Evolutionary conservation across 345 rosid species (phyloP).

Genomic region (Sisymbrium irio): DNA sequence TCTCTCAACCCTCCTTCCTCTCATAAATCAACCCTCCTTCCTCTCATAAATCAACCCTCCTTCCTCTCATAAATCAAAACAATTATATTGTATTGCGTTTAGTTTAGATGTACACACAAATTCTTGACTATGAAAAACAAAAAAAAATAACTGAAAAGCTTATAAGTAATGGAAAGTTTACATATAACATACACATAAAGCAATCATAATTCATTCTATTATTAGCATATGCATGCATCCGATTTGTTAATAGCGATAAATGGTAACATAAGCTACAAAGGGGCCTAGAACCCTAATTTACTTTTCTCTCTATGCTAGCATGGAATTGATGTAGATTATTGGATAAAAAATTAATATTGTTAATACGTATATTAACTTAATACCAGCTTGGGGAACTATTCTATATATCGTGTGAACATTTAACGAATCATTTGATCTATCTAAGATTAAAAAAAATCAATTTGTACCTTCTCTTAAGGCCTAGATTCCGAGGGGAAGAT

Average conservation of each 20-base stretch:
- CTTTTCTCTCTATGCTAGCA: neutral
- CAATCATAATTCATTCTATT: slow-evolving; percentile 9
- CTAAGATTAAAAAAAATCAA: neutral
- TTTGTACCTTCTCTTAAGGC: slow-evolving; percentile 77
- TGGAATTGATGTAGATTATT: slow-evolving; percentile 1
- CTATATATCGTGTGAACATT: neutral
- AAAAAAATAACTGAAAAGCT: neutral
- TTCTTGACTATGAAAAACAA: neutral
- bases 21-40: no score
- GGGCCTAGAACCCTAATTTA: slow-evolving; percentile 27
- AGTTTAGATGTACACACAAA: neutral
- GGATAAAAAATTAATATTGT: neutral
- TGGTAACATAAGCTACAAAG: slow-evolving; percentile 7
- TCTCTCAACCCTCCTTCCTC: slow-evolving; percentile 31
- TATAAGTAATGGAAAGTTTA: neutral
- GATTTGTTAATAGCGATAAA: neutral
- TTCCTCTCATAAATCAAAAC: slow-evolving; percentile 10
- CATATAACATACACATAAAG: neutral
- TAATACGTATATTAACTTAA: neutral
- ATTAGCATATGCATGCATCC: slow-evolving; percentile 15
- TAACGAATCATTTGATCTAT: neutral
- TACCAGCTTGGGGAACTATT: neutral
- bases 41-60: slow-evolving; percentile 15
- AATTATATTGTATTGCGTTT: neutral
- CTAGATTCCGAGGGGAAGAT: slow-evolving; percentile 81